Base-by-base conservation (phyloP, 805 yeast genomes). In the Candida peoriensis region DNA sequence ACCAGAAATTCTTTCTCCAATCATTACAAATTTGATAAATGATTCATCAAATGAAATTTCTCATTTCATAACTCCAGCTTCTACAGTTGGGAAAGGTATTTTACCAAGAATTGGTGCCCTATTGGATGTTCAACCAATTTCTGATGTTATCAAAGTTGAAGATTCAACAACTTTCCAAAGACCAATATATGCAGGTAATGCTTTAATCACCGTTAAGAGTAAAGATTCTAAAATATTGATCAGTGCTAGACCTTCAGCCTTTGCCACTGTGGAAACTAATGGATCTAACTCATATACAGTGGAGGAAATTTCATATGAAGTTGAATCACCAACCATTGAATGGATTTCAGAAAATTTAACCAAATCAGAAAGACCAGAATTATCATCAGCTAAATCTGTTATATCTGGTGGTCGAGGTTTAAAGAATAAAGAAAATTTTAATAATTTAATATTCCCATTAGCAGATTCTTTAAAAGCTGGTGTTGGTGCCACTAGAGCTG, bases 401-500 rank as follows among this genome's bases (percentile, higher is more conserved):
- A 85, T 90, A 20, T 68, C 96, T 18, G 98, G 98, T 26, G 98
- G 98, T 28, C 78, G 96, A 51, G 97, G 96, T 24, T 74, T 90
- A 48, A 87, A 89, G 60, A 78, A 78, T 60, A 89, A 88, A 60
- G 96, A 84, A 57, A 81, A 82, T 38, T 90, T 90, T 59, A 94
- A 85, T 37, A 57, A 70, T 36, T 47, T 86, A 39, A 68, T 93
- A 35, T 76, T 72, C 48, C 97, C 98, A 33, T 68, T 90, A 46
- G 97, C 97, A 7, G 78, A 76, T 38, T 72, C 82, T 41, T 65
- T 90, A 39, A 90, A 93, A n/a, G 98, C 97, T 3, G 97, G 95
- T 36, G 81, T 90, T 32, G 98, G 98, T 53, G 97, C 97, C 4
- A 86, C 96, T 7, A 79, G 98, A 60, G 97, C 97, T 14, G 98